A percentile compares a stretch with the other conserved stretches of the same genome.
Conservation (phyloP, 257 asterid genomes). For the Nicotiana undulata region DNA sequence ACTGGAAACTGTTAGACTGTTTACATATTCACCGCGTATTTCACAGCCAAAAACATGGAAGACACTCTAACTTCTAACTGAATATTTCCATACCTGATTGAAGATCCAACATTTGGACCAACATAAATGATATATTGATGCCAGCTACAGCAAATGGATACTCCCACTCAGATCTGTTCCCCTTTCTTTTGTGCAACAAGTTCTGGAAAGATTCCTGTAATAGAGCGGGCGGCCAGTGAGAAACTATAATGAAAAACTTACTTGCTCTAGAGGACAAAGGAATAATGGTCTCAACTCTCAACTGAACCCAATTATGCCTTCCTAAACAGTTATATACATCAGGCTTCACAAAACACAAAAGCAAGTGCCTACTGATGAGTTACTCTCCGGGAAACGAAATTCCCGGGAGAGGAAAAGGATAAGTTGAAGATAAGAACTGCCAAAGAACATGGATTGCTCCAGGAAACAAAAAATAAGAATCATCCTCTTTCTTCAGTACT, state of each 20-base stretch:
- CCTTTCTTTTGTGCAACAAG: constrained; percentile 77
- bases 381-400: background rate
- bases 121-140: constrained; percentile 86
- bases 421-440: background rate
- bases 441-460: background rate
- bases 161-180: constrained; percentile 92
- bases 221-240: background rate
- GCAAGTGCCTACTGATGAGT: background rate
- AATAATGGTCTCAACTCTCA: background rate
- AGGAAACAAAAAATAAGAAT: background rate
- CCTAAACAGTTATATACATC: background rate
- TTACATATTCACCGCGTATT: background rate
- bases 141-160: constrained; percentile 99
- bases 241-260: background rate
- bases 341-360: background rate
- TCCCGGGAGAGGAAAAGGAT: background rate
- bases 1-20: background rate
- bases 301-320: background rate
- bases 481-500: no score
- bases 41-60: background rate
- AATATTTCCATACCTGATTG: constrained; percentile 57
- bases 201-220: constrained; percentile 66
- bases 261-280: background rate
- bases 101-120: constrained; percentile 92
- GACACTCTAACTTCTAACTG: background rate